Evolutionary conservation across 495 filamentous ascomycete genomes (phyloP).

Genomic region (Podospora pseudopauciseta): DNA sequence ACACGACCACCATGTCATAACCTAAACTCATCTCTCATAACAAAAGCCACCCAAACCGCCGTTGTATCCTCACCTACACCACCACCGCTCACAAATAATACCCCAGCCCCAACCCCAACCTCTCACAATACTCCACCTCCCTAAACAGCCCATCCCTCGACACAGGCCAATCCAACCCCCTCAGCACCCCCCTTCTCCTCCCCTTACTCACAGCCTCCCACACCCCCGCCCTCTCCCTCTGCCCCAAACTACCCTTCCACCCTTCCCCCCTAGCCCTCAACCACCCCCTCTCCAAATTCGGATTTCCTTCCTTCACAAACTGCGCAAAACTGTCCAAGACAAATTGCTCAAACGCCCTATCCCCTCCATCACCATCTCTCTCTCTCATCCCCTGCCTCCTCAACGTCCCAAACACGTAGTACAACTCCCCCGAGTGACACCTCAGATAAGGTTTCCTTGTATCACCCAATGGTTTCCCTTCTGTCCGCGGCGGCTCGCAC

Average conservation of each 20-base stretch:
- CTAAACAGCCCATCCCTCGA: conserved; percentile 24
- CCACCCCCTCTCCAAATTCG: conserved; percentile 34
- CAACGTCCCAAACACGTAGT: conserved; percentile 41
- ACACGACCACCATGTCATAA: too few relatives aligned
- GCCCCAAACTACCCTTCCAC: conserved; percentile 25
- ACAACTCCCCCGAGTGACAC: conserved; percentile 39
- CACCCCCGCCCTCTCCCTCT: conserved; percentile 15
- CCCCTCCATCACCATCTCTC: conserved; percentile 37
- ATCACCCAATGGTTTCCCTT: conserved; percentile 41
- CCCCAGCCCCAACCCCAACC: conserved; percentile 30
- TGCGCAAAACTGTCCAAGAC: conserved; percentile 36
- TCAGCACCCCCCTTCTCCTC: conserved; percentile 13
- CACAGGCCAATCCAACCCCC: conserved; percentile 27
- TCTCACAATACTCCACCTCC: conserved; percentile 35
- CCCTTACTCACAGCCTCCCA: conserved; percentile 31
- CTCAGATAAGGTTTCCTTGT: conserved; percentile 35
- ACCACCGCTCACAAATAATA: conserved; percentile 23
- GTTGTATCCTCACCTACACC: neutral
- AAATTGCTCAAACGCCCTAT: conserved; percentile 36
- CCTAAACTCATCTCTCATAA: too few relatives aligned
- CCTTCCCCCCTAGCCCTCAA: conserved; percentile 28
- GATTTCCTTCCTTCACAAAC: conserved; percentile 38
- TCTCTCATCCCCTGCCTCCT: conserved; percentile 31
- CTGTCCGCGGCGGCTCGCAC: conserved; percentile 42
- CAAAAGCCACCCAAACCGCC: too few relatives aligned